A percentile compares a stretch with the other conserved stretches of the same genome.
Conservation (phyloP, 495 filamentous ascomycete species). For the Pyrenula aspistea region DNA sequence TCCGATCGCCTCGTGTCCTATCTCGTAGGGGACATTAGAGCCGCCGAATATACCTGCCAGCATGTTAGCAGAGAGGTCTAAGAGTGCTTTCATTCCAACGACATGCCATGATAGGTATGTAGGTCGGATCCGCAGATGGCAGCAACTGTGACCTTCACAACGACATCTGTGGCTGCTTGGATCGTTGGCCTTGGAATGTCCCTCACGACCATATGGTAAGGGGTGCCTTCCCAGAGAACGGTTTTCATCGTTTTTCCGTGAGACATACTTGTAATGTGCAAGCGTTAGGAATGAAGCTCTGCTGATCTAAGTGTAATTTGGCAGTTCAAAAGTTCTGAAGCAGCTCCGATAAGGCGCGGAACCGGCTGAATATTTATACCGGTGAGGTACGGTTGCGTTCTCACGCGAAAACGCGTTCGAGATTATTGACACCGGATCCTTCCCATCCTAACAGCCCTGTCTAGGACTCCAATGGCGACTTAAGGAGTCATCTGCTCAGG, state of each 20-base stretch:
- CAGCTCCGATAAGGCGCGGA: too few relatives aligned
- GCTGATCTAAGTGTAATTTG: too few relatives aligned
- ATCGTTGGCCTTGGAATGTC: slow-evolving; percentile 13
- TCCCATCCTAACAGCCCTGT: too few relatives aligned
- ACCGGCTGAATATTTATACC: too few relatives aligned
- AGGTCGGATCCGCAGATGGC: slow-evolving; percentile 22
- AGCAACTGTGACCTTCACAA: slow-evolving; percentile 15
- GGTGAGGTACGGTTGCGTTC: too few relatives aligned
- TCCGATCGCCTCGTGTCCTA: slow-evolving; percentile 26
- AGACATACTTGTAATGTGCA: too few relatives aligned
- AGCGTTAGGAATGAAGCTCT: too few relatives aligned
- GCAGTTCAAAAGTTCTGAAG: too few relatives aligned
- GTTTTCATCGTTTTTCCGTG: slow-evolving; percentile 1
- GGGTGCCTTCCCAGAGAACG: slow-evolving; percentile 3
- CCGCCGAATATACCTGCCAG: slow-evolving; percentile 3
- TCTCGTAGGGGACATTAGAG: slow-evolving; percentile 6
- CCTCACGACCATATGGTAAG: slow-evolving; percentile 7
- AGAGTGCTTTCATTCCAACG: background rate
- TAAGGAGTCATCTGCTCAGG: too few relatives aligned
- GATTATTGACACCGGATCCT: too few relatives aligned
- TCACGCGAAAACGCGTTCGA: too few relatives aligned
- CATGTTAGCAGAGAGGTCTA: slow-evolving; percentile 2
- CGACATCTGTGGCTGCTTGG: slow-evolving; percentile 10
- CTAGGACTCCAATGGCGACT: too few relatives aligned
- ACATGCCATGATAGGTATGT: slow-evolving; percentile 11